phyloP scores from a whole-genome alignment of 2,329 filamentous ascomycete species.

The Aspergillus sojae region DNA sequence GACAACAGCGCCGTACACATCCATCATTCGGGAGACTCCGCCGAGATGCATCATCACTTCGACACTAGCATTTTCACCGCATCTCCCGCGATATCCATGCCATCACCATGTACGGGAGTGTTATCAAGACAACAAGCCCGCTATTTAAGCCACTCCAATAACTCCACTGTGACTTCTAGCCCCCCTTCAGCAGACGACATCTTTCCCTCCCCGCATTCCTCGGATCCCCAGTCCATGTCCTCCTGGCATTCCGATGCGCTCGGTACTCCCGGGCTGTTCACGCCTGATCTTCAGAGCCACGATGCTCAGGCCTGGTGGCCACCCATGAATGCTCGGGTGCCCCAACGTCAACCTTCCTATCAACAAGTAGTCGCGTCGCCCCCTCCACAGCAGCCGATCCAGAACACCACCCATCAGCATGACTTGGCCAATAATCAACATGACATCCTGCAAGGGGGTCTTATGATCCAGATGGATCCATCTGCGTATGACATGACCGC shows the following conservation, averaged over 20 bases:
- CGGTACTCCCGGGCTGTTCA: conserved; percentile 39
- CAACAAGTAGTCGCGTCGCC: conserved; percentile 38
- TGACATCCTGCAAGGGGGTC: conserved; percentile 41
- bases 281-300: conserved; percentile 41
- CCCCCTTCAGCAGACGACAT: conserved; percentile 43
- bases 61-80: conserved; percentile 36
- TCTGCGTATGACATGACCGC: conserved; percentile 38
- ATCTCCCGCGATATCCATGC: conserved; percentile 37
- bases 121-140: conserved; percentile 35
- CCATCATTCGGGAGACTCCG: conserved; percentile 38
- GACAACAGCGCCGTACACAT: conserved; percentile 32
- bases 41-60: conserved; percentile 38
- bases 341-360: conserved; percentile 41
- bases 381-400: conserved; percentile 35
- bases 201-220: conserved; percentile 42
- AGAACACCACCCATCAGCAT: conserved; percentile 31
- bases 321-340: conserved; percentile 36
- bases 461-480: conserved; percentile 44
- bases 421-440: conserved; percentile 29
- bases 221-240: conserved; percentile 41
- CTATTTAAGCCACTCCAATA: conserved; percentile 35
- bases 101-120: conserved; percentile 33
- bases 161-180: conserved; percentile 35
- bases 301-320: conserved; percentile 47
- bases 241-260: conserved; percentile 47